These are phyloP conservation scores for Leccinum aurantiacum DNA, from an alignment of 768 basidiomycete genomes.

Conservation along the genomic window DNA sequence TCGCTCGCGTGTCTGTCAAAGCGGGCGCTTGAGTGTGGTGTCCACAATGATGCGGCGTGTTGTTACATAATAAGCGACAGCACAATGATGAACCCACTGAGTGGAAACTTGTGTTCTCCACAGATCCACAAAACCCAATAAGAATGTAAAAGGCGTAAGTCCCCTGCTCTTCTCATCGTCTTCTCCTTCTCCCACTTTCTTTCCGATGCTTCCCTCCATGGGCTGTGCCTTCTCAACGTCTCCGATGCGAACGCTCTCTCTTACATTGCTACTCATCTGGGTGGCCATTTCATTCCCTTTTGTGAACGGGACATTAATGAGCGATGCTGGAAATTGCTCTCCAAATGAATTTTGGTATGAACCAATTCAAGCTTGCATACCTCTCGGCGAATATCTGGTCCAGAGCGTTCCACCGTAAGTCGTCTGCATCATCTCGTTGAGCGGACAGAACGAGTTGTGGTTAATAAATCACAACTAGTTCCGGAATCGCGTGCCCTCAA, in stretches of 20 bases:
- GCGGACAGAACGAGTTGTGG: not conserved
- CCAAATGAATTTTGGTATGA: conserved; percentile 19
- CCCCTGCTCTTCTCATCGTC: not conserved
- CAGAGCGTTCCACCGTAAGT: conserved; percentile 17
- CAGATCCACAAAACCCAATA: conserved; percentile 6
- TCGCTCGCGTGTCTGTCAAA: conserved; percentile 14
- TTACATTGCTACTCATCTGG: conserved; percentile 2
- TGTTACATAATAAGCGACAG: not conserved
- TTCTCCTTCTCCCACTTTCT: not conserved
- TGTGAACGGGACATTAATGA: conserved; percentile 9
- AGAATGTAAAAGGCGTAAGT: not conserved
- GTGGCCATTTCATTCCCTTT: conserved; percentile 9
- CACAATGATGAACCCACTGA: conserved; percentile 4
- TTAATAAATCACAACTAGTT: conserved; percentile 5
- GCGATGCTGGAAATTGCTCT: conserved; percentile 14
- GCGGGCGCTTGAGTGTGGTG: not conserved
- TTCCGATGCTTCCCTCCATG: not conserved
- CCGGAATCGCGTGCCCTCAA: conserved; percentile 9
- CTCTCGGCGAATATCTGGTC: conserved; percentile 3
- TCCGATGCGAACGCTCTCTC: not conserved
- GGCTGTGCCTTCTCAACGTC: conserved; percentile 12
- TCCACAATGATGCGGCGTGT: not conserved
- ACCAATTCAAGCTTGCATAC: conserved; percentile 11
- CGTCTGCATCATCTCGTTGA: not conserved
- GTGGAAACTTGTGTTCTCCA: not conserved